phyloP scores from a whole-genome alignment of 768 basidiomycete species.

The Mycena vitilis region DNA sequence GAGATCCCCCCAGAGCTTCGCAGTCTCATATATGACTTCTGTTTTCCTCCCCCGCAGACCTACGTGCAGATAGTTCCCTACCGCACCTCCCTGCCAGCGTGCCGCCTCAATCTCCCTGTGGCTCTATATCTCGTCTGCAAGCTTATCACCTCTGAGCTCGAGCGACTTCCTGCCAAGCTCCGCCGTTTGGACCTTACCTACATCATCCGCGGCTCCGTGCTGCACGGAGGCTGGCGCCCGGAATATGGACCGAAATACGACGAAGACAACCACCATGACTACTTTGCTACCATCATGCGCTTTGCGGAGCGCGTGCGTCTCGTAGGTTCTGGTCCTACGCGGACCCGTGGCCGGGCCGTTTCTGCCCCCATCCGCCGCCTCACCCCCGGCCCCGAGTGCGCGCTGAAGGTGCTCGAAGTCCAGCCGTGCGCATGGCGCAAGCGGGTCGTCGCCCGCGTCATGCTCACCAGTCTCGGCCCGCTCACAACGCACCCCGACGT shows the following conservation, averaged over 20 bases:
- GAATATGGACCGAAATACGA: constrained; percentile 15
- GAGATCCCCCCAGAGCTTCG: constrained; percentile 1
- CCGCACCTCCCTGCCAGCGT: neutral
- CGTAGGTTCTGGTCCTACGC: constrained; percentile 8
- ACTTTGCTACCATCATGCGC: constrained; percentile 25
- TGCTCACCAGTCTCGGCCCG: neutral
- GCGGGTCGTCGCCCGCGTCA: neutral
- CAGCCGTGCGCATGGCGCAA: constrained; percentile 17
- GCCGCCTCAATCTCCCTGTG: constrained; percentile 27
- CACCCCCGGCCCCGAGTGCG: constrained; percentile 12
- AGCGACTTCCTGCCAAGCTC: constrained; percentile 16
- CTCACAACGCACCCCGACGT: constrained; percentile 31
- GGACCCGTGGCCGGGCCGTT: neutral
- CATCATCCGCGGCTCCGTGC: constrained; percentile 10
- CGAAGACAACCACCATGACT: constrained; percentile 10
- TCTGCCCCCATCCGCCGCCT: neutral
- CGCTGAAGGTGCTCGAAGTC: constrained; percentile 26
- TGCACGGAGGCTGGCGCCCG: neutral
- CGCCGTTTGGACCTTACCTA: constrained; percentile 31
- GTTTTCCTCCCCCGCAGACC: neutral
- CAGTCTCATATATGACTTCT: neutral
- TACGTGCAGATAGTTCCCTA: constrained; percentile 8
- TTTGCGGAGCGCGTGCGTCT: constrained; percentile 28
- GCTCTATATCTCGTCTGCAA: constrained; percentile 22
- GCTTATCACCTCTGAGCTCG: constrained; percentile 18